A percentile compares a stretch with the other conserved stretches of the same genome.
These are phyloP conservation scores for Litchi chinensis DNA, from an alignment of 345 rosid genomes.

Conservation along the genomic window DNA sequence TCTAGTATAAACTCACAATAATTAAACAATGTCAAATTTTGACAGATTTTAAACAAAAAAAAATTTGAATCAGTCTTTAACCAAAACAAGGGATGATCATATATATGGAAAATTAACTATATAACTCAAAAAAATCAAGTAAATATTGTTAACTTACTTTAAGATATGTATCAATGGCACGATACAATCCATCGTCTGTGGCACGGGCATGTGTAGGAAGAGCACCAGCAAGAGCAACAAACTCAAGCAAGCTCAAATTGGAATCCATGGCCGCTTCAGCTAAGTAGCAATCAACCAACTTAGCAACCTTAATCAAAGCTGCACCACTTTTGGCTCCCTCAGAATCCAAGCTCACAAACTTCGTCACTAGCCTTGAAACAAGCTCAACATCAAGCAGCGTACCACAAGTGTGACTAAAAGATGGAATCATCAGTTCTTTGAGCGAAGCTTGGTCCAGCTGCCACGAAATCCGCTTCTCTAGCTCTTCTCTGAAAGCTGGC, in stretches of 20 bases:
- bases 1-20: too few species aligned
- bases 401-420: slow-evolving; percentile 79
- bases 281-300: slow-evolving; percentile 76
- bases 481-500: slow-evolving; percentile 51
- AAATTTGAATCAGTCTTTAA: background rate
- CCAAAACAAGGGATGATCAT: background rate
- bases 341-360: slow-evolving; percentile 45
- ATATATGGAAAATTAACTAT: background rate
- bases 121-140: background rate
- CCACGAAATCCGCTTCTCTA: slow-evolving; percentile 76
- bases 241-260: slow-evolving; percentile 52
- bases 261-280: slow-evolving; percentile 74
- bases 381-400: slow-evolving; percentile 82
- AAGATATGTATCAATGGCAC: slow-evolving; percentile 87
- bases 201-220: slow-evolving; percentile 76
- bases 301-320: slow-evolving; percentile 67
- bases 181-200: slow-evolving; percentile 71
- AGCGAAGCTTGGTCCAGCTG: slow-evolving; percentile 85
- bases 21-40: background rate
- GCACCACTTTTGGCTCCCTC: slow-evolving; percentile 53
- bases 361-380: slow-evolving; percentile 62
- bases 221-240: slow-evolving; percentile 60
- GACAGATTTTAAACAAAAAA: too few species aligned
- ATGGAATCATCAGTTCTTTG: slow-evolving; percentile 89
- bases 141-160: slow-evolving; percentile 48